These are phyloP conservation scores for Capsella bursapastoris DNA, from an alignment of 345 rosid species.

Conservation along the genomic window DNA sequence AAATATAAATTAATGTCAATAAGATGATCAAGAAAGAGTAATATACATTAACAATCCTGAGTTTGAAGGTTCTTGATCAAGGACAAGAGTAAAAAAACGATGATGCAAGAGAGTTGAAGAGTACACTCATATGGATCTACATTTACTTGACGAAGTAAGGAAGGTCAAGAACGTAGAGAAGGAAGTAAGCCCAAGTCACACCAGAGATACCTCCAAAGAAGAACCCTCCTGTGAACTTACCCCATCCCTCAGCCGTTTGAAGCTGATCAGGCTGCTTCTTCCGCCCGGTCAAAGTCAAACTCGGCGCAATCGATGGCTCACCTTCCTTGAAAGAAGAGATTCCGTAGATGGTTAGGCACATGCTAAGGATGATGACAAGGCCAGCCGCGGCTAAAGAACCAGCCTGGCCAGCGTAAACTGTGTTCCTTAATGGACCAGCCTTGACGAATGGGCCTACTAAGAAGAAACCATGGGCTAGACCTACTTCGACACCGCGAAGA, in stretches of 20 bases:
- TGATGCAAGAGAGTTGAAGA: slow-evolving; percentile 29
- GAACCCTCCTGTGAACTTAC: slow-evolving; percentile 91
- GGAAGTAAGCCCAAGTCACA: slow-evolving; percentile 92
- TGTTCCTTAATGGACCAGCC: slow-evolving; percentile 90
- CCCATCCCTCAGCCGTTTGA: slow-evolving; percentile 96
- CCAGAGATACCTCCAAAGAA: slow-evolving; percentile 97
- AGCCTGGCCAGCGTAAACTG: slow-evolving; percentile 69
- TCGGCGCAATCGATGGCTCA: slow-evolving; percentile 77
- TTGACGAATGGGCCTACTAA: slow-evolving; percentile 92
- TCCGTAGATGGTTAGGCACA: slow-evolving; percentile 91
- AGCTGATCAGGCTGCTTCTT: slow-evolving; percentile 94
- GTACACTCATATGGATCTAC: slow-evolving; percentile 27
- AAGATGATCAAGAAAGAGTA: slow-evolving; percentile 15
- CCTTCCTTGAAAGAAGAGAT: slow-evolving; percentile 79
- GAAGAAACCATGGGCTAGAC: slow-evolving; percentile 85
- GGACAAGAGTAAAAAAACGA: slow-evolving; percentile 25
- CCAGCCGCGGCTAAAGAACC: slow-evolving; percentile 93
- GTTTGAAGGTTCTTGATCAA: slow-evolving; percentile 37
- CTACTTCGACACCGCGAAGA: slow-evolving; percentile 84
- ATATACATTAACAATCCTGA: slow-evolving; percentile 31
- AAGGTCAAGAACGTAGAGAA: slow-evolving; percentile 82
- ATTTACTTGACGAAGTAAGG: slow-evolving; percentile 83
- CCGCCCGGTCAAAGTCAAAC: slow-evolving; percentile 86
- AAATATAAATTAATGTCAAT: neutral
- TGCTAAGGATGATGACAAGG: slow-evolving; percentile 78